Percentiles rank a stretch among this genome's conserved stretches.
Evolutionary conservation across 805 yeast species (phyloP).

Genomic region (Nakazawaea populi): DNA sequence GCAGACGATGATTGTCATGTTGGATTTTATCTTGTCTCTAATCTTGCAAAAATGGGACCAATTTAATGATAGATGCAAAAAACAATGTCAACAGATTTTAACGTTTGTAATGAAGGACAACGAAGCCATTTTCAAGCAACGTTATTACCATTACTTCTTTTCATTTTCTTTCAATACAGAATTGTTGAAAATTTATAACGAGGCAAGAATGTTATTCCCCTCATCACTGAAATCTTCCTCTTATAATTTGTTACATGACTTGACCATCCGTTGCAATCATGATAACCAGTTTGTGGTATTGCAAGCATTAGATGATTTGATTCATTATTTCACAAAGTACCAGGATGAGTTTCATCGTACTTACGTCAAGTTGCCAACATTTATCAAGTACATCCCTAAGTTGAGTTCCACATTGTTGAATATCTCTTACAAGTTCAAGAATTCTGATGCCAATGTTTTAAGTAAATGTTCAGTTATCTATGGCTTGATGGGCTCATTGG

Average conservation of each 20-base stretch:
- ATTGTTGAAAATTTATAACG: constrained; percentile 25
- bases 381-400: constrained; percentile 30
- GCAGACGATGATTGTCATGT: constrained; percentile 54
- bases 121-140: constrained; percentile 25
- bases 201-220: constrained; percentile 14
- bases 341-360: constrained; percentile 43
- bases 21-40: constrained; percentile 70
- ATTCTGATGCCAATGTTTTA: constrained; percentile 41
- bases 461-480: constrained; percentile 62
- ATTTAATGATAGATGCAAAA: constrained; percentile 44
- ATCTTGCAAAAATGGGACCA: constrained; percentile 60
- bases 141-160: constrained; percentile 46
- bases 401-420: constrained; percentile 50
- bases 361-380: constrained; percentile 29
- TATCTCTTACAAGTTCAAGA: constrained; percentile 50
- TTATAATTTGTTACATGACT: constrained; percentile 38
- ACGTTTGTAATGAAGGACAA: constrained; percentile 26
- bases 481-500: constrained; percentile 73
- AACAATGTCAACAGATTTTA: constrained; percentile 48
- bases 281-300: constrained; percentile 67
- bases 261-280: constrained; percentile 49
- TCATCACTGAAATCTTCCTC: constrained; percentile 7
- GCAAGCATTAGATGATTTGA: constrained; percentile 64
- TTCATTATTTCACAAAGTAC: constrained; percentile 43
- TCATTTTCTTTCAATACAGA: constrained; percentile 43